Evolutionary conservation across 495 filamentous ascomycete genomes (phyloP), one percentile per base, ranked within the genome.

Genomic region (Mycothermus thermophilus): DNA sequence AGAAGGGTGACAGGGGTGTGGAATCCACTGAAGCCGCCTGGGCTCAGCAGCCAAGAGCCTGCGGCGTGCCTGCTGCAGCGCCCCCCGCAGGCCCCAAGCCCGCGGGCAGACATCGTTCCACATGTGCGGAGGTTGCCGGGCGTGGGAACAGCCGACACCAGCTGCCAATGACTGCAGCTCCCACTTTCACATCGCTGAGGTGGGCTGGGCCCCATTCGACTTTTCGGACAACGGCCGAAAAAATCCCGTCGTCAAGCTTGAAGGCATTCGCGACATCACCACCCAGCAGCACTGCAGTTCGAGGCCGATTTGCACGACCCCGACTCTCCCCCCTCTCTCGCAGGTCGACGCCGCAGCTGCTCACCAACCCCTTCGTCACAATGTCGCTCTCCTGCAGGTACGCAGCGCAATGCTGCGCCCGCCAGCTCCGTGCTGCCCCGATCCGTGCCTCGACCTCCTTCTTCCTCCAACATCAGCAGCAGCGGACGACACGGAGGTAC

Each of bases 321-420:
- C 18, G 22, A 3, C 38, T 31, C 9, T 25, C 13, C 22, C 25
- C 27, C 11, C 11, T 24, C 32, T 3, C 31, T 21, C 19, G 14
- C 43, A 15, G 30, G 31, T 23, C 27, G 24, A 18, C 27, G 20
- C 39, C 32, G 16, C 30, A 19, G 24, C 38, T 9, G 13, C 35
- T 16, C 26, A 24, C 30, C 22, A 3, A 5, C 34, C 29, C 12
- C 4, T 26, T 29, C 19, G 11, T 19, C 33, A 21, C 32, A 30
- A 79, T 79, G 75, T 74, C 74, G 10, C 47, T 66, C 36, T 60
- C 74, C 9, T 72, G 64, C 48, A 64, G 71, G 50, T 66, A 64
- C 47, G 70, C 70, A 47, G 65, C 68, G 36, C 63, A 72, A 54
- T 67, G 68, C 58, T 75, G 69, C 55, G 63, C 67, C 34, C 69